These are phyloP conservation scores for Paraphysoderma sedebokerense DNA, from an alignment of 371 early-diverging fungal species.

Conservation along the genomic window DNA sequence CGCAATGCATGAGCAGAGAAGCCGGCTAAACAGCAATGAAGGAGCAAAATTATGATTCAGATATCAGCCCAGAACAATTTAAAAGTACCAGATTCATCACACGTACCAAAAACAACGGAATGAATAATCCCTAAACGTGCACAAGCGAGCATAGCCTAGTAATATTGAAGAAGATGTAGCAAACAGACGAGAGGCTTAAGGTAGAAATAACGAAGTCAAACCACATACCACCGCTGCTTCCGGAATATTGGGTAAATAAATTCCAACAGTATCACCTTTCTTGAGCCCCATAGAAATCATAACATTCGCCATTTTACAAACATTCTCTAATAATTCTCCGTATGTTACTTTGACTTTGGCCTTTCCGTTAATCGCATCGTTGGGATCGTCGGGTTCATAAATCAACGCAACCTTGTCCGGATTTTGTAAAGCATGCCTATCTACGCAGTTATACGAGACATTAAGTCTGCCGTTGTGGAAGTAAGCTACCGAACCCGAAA, in stretches of 20 bases:
- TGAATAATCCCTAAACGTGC: slow-evolving; percentile 85
- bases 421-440: slow-evolving; percentile 63
- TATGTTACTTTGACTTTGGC: slow-evolving; percentile 59
- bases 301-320: slow-evolving; percentile 66
- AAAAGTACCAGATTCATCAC: slow-evolving; percentile 72
- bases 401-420: slow-evolving; percentile 68
- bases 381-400: slow-evolving; percentile 75
- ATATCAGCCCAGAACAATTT: slow-evolving; percentile 57
- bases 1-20: slow-evolving; percentile 74
- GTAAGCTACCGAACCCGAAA: slow-evolving; percentile 72
- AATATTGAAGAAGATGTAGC: not conserved
- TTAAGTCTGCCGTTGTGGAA: slow-evolving; percentile 88
- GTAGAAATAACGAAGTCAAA: not conserved
- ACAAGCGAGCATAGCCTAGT: slow-evolving; percentile 77
- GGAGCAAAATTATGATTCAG: slow-evolving; percentile 51
- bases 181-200: not conserved
- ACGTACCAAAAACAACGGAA: slow-evolving; percentile 80
- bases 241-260: slow-evolving; percentile 96
- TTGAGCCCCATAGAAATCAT: slow-evolving; percentile 57
- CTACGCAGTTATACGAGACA: slow-evolving; percentile 92
- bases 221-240: slow-evolving; percentile 50
- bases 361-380: slow-evolving; percentile 34
- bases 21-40: slow-evolving; percentile 84
- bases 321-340: slow-evolving; percentile 54
- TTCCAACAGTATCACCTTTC: slow-evolving; percentile 81